phyloP scores from a whole-genome alignment of 1,139 yeast genomes.

The Yamadazyma friedrichii region DNA sequence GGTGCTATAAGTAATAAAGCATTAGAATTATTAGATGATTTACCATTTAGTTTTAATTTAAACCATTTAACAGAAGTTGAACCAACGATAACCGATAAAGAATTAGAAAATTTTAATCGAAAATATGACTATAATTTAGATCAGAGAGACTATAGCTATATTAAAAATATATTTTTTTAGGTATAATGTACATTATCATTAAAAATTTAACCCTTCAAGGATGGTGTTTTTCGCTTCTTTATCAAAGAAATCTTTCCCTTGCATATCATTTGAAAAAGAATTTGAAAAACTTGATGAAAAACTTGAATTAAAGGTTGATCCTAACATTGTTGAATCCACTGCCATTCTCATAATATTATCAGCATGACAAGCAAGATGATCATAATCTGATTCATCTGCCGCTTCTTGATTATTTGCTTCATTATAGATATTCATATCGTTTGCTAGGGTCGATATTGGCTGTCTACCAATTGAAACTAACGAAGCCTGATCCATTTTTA shows the following conservation, averaged over 20 bases:
- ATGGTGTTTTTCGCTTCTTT: conserved; percentile 29
- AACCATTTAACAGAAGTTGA: conserved; percentile 1
- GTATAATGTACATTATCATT: background rate
- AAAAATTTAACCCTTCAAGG: conserved; percentile 27
- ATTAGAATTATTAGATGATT: conserved; percentile 14
- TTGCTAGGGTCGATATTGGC: background rate
- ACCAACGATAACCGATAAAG: conserved; percentile 11
- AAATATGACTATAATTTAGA: conserved; percentile 24
- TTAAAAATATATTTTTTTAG: conserved; percentile 19
- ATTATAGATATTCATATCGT: conserved; percentile 6
- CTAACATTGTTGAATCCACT: conserved; percentile 48
- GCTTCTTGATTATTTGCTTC: conserved; percentile 12
- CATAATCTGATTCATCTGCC: conserved; percentile 29
- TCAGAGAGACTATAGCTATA: conserved; percentile 24
- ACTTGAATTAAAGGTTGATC: conserved; percentile 33
- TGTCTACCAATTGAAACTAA: conserved; percentile 9
- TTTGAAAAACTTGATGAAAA: conserved; percentile 32
- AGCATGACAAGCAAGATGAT: conserved; percentile 49
- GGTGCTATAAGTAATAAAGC: conserved; percentile 14
- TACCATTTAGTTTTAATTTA: conserved; percentile 16
- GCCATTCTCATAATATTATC: conserved; percentile 50
- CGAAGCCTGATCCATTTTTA: conserved; percentile 22
- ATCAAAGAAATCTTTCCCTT: conserved; percentile 29
- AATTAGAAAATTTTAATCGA: conserved; percentile 15
- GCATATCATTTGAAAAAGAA: conserved; percentile 34